Conservation (phyloP, 73 alveolate species). For the Durusdinium trenchii region DNA sequence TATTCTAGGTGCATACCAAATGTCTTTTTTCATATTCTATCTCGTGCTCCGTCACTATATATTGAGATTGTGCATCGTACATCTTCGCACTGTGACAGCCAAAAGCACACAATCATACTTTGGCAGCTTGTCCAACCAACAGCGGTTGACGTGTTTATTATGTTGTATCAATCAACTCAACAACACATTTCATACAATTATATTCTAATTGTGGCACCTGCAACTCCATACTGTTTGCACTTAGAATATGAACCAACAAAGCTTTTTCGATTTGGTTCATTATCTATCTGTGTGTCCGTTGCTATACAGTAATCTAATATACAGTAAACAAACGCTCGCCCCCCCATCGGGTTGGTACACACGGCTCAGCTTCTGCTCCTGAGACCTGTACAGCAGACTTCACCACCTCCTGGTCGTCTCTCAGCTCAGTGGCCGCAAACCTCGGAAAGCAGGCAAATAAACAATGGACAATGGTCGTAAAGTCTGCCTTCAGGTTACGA, state of each 20-base stretch:
- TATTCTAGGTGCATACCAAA: too few relatives aligned
- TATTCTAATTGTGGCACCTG: not conserved
- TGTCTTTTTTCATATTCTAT: too few relatives aligned
- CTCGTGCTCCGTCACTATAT: too few relatives aligned
- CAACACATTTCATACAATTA: not conserved
- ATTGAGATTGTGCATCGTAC: too few relatives aligned
- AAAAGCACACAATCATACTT: too few relatives aligned
- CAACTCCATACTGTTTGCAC: not conserved
- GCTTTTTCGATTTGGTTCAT: not conserved
- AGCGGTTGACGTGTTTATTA: too few relatives aligned
- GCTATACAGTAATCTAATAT: not conserved
- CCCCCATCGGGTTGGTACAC: not conserved
- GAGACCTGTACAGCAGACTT: conserved; percentile 79
- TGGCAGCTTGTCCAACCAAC: too few relatives aligned
- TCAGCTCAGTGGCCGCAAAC: conserved; percentile 42
- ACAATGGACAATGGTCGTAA: too few relatives aligned
- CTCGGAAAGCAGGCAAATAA: too few relatives aligned
- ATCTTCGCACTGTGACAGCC: too few relatives aligned
- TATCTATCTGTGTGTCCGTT: not conserved
- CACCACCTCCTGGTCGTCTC: conserved; percentile 74
- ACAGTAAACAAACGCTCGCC: not conserved
- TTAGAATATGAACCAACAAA: not conserved
- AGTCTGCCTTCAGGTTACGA: too few relatives aligned
- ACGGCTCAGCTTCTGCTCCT: conserved; percentile 9
- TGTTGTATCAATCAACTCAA: too few relatives aligned